Base-by-base conservation (phyloP, 2,329 filamentous ascomycete genomes). In the Diaporthe velutina region DNA sequence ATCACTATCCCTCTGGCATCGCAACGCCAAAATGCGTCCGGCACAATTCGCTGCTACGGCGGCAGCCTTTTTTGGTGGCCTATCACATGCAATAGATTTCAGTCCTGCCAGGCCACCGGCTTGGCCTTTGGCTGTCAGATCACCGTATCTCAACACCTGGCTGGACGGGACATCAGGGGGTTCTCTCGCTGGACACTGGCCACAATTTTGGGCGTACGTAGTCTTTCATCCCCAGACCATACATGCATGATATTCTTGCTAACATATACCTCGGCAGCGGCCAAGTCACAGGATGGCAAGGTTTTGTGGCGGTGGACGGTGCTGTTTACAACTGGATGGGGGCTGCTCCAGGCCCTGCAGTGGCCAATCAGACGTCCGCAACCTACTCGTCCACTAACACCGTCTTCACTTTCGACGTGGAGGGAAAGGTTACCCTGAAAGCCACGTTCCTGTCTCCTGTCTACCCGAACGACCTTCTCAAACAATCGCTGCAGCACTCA, bases 101-200 rank as follows among this genome's bases (percentile, higher is more conserved):
- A 86, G 84, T 48, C 93, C 93, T 45, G 88, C 90, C 48, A 87
- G 91, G 9, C 92, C 93, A 55, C 93, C 93, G 22, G 88, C 93
- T 1, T 86, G 94, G 38, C 94, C 94, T 17, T 83, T 96, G 45
- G 93, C 93, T 57, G 94, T 96, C 58, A 91, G 90, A 76, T 93
- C 91, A 13, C 94, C 94, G 0, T 96, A 96, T 78, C 83, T 96
- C 22, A 95, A 90, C 80, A 90, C 91, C 19, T 95, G 93, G 92
- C 86, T 93, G 55, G 84, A 89, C 74, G 91, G 88, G 13, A 92
- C 91, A 1, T 89, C 85, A 38, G 91, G 91, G 45, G 92, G 92
- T 1, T 89, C 93, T 75, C 86, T 95, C 40, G 89, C 93, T 0
- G 93, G 93, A 2, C 83, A 91, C 79, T 95, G 92, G 92, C 89